A percentile compares a stretch with the other conserved stretches of the same genome.
phyloP scores from a whole-genome alignment of 306 rosid genomes.

The Medicago arabica region DNA sequence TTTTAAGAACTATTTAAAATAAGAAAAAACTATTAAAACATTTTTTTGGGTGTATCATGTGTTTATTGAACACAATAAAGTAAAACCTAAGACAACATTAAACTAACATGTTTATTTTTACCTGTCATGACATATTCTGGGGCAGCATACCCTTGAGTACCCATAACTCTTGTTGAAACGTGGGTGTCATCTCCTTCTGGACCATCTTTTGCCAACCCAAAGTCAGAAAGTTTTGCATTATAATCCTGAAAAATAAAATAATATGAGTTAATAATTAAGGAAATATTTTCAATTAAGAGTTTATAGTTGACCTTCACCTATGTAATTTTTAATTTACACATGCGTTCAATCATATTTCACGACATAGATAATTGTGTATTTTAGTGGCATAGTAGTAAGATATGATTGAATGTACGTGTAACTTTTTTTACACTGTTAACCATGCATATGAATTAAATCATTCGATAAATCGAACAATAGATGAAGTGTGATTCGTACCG shows the following conservation, averaged over 20 bases:
- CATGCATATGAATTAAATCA: not conserved
- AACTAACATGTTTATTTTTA: constrained; percentile 22
- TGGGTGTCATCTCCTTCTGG: constrained; percentile 96
- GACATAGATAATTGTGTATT: too few relatives aligned
- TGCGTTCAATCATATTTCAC: not conserved
- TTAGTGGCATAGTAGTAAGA: not conserved
- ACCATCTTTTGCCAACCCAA: constrained; percentile 93
- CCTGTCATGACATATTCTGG: constrained; percentile 98
- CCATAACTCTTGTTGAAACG: constrained; percentile 93
- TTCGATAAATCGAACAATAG: not conserved
- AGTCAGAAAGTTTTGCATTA: constrained; percentile 86
- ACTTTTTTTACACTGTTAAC: not conserved
- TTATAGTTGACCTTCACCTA: not conserved
- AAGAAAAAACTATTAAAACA: not conserved
- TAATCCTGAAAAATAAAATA: constrained; percentile 59
- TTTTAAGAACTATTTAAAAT: too few relatives aligned
- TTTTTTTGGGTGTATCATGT: too few relatives aligned
- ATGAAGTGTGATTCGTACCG: constrained; percentile 50
- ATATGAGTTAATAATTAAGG: not conserved
- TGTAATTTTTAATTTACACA: not conserved
- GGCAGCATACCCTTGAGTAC: constrained; percentile 93
- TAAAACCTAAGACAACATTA: not conserved
- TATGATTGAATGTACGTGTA: not conserved
- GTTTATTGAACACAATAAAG: too few relatives aligned
- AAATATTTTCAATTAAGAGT: not conserved